phyloP scores from a whole-genome alignment of 495 filamentous ascomycete genomes.

The Annulohypoxylon maeteangense region DNA sequence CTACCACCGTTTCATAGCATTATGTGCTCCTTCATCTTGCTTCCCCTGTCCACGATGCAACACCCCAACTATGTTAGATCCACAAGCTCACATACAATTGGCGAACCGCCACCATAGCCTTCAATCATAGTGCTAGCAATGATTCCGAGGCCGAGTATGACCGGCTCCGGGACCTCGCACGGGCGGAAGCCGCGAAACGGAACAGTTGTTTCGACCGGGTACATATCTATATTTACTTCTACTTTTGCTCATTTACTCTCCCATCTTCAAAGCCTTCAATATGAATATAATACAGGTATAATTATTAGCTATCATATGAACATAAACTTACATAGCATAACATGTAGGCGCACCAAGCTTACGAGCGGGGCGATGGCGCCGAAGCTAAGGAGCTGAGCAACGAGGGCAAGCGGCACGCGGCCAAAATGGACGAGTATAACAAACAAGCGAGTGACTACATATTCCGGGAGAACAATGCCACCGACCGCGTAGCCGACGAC shows the following conservation, averaged over 20 bases:
- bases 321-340: conserved; percentile 1
- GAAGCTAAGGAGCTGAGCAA: conserved; percentile 82
- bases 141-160: conserved; percentile 90
- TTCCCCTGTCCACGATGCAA: conserved; percentile 25
- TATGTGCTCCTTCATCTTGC: background rate
- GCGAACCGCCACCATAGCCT: conserved; percentile 65
- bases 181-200: conserved; percentile 79
- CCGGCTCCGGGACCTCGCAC: conserved; percentile 84
- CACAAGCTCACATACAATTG: conserved; percentile 13
- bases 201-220: conserved; percentile 78
- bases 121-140: conserved; percentile 76
- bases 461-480: conserved; percentile 90
- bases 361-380: conserved; percentile 80
- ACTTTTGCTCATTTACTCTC: background rate
- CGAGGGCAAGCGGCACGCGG: conserved; percentile 84
- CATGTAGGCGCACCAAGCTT: conserved; percentile 77
- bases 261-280: background rate
- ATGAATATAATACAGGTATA: too few species aligned
- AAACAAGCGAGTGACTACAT: conserved; percentile 90
- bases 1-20: conserved; percentile 24
- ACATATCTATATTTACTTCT: conserved; percentile 23
- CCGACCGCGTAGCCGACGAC: conserved; percentile 74
- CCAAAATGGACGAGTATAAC: conserved; percentile 83
- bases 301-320: background rate
- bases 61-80: conserved; percentile 7